A percentile compares a stretch with the other conserved stretches of the same genome.
Conservation (phyloP, 2,329 filamentous ascomycete genomes). For the Xylariales sp. region DNA sequence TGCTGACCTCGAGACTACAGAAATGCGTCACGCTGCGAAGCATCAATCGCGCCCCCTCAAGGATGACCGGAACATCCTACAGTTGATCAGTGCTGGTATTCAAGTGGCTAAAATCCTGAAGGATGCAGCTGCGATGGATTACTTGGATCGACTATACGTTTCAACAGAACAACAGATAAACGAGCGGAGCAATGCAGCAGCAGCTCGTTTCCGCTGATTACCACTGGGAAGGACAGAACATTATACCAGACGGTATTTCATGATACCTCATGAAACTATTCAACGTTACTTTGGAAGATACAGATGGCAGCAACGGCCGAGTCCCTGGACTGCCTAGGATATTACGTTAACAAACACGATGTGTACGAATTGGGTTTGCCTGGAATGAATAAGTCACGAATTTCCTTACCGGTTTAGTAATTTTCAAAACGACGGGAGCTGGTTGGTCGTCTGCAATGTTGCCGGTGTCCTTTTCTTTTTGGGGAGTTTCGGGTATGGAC, state of each 20-base stretch:
- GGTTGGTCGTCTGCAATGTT: no score
- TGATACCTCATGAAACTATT: conserved; percentile 4
- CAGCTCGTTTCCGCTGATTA: conserved; percentile 34
- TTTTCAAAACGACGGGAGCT: no score
- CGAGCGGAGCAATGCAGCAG: conserved; percentile 49
- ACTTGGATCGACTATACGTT: conserved; percentile 75
- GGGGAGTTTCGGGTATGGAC: no score
- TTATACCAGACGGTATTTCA: conserved; percentile 5
- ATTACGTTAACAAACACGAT: neutral
- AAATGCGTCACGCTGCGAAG: conserved; percentile 69
- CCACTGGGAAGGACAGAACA: conserved; percentile 10
- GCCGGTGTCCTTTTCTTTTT: no score
- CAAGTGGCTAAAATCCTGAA: conserved; percentile 85
- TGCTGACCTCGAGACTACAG: conserved; percentile 1
- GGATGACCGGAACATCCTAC: conserved; percentile 83
- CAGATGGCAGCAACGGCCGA: neutral
- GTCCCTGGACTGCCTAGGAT: neutral
- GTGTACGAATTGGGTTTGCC: neutral
- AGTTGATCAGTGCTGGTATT: conserved; percentile 80
- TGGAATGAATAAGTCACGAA: neutral
- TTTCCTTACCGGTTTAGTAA: no score
- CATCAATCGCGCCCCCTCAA: conserved; percentile 79
- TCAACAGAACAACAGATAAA: conserved; percentile 76
- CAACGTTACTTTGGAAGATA: neutral
- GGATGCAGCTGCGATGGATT: conserved; percentile 78